Base-by-base conservation (phyloP, 1,284 basidiomycete species). In the Ganoderma lingzhi region DNA sequence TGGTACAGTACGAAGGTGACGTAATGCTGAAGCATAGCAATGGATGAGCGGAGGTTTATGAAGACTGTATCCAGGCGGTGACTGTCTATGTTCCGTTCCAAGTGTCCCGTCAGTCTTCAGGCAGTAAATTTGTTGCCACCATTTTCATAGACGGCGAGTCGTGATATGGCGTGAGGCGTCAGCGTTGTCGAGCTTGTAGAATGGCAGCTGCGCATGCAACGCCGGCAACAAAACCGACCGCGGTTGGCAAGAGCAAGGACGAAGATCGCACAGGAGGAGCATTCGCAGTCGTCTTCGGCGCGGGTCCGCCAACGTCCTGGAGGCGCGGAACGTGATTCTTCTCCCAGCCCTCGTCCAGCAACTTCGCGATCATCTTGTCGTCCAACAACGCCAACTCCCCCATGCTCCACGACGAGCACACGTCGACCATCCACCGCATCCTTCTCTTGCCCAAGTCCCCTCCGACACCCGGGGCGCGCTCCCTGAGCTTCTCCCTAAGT, bases 351-450 rank as follows among this genome's bases (percentile, higher is more conserved):
- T 89, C 85, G 71, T 91, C 85, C 69, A 93, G 79, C 63, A 94
- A 77, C 70, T 76, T 86, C 71, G 83, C 82, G 81, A 92, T 91
- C 80, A 82, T 84, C 28, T 78, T 81, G 41, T 92, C 88, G 76
- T 93, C 88, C 76, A 96, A 83, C 66, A 80, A 75, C 12, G 88
- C 88, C 60, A 96, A 86, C 69, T 96, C 92, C 67, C 92, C 92
- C 81, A 96, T 84, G 37, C 88, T 82, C 94, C 96, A 99, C 45
- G 84, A 81, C 71, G 96, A 95, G 81, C 96, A 98, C 5, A 98
- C 85, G 66, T 89, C 87, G 37, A 94, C 90, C 95, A 99, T 98
- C 97, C 96, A 99, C 73, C 88, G 87, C 97, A 99, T 99, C 77
- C 97, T 85, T 77, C 85, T 85, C 77, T 88, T 88, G 60, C 94